phyloP scores from a whole-genome alignment of 768 basidiomycete genomes.

The Ramaria rubella region DNA sequence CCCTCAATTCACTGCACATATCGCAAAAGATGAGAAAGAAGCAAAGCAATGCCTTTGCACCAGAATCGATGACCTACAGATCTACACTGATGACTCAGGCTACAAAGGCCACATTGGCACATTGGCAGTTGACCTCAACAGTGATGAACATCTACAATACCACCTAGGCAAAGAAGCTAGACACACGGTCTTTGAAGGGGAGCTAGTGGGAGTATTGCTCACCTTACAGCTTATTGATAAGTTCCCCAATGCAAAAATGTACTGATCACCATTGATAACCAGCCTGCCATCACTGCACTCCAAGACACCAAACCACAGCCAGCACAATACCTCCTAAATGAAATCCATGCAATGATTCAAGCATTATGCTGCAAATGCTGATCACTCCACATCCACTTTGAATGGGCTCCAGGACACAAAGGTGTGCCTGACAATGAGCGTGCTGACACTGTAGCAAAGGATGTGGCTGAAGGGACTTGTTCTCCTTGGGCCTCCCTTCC shows the following conservation, averaged over 20 bases:
- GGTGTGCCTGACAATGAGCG: constrained; percentile 15
- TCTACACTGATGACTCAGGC: constrained; percentile 20
- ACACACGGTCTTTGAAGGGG: constrained; percentile 18
- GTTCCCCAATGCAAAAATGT: neutral
- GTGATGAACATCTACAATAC: neutral
- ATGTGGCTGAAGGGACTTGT: constrained; percentile 6
- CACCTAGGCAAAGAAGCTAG: constrained; percentile 8
- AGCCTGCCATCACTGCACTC: constrained; percentile 14
- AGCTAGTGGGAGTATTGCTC: too few species aligned
- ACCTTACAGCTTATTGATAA: constrained; percentile 10
- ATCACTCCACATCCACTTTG: neutral
- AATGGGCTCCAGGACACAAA: constrained; percentile 19
- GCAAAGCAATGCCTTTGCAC: neutral
- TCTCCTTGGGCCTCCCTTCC: too few species aligned
- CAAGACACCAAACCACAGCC: constrained; percentile 6
- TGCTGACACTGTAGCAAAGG: constrained; percentile 22
- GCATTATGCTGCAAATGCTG: neutral
- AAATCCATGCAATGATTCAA: constrained; percentile 8
- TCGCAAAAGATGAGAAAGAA: neutral
- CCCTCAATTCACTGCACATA: too few species aligned
- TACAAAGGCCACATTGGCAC: constrained; percentile 15
- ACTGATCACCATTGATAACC: constrained; percentile 14
- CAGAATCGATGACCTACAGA: neutral
- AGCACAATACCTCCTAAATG: constrained; percentile 12
- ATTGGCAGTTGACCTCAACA: constrained; percentile 6